Base-by-base conservation (phyloP, 768 basidiomycete species). In the Tylopilus subfusipes region DNA sequence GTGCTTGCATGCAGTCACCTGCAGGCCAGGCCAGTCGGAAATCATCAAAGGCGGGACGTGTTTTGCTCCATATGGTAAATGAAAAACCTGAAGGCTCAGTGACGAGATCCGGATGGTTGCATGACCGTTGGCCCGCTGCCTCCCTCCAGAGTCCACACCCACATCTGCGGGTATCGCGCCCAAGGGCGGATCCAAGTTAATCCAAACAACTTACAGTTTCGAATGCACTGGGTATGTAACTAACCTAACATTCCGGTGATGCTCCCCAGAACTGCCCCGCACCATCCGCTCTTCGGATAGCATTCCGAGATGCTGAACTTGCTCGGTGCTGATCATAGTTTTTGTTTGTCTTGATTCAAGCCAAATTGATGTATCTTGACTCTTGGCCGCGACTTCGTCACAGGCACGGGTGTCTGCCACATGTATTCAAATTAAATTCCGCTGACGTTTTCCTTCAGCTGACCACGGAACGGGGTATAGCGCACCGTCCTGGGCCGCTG, bases 71-170 rank as follows among this genome's bases (percentile, higher is more conserved):
- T 56, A 48, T 42, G 36, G 56, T 9, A 22, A 50, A 62, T 45
- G 44, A 47, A 43, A 50, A 12, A 36, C 54, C n/a, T 14, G 40
- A 45, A 12, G 4, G 19, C 33, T 47, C 34, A 52, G 24, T 50
- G 43, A 42, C 38, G 53, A 62, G 60, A 59, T 62, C 59, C 52
- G 56, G 42, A 48, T 25, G 18, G 19, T 21, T 53, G 50, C 45
- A 58, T 53, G 24, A 19, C 48, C 30, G n/a, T 42, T 47, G 36
- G 24, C 18, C 48, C 30, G n/a, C 39, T 47, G 36, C 47, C 21
- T 55, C 25, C 25, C 45, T 27, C 19, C 25, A 13, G 34, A 14
- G 18, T 14, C 7, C 34, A 18, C 25, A 14, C 6, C 49, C 31
- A 11, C 42, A 22, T 40, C 39, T 38, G 40, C 21, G 9, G 18